Evolutionary conservation across 805 yeast genomes (phyloP), one percentile per base, ranked within the genome.

Genomic region (Yueomyces sp.): DNA sequence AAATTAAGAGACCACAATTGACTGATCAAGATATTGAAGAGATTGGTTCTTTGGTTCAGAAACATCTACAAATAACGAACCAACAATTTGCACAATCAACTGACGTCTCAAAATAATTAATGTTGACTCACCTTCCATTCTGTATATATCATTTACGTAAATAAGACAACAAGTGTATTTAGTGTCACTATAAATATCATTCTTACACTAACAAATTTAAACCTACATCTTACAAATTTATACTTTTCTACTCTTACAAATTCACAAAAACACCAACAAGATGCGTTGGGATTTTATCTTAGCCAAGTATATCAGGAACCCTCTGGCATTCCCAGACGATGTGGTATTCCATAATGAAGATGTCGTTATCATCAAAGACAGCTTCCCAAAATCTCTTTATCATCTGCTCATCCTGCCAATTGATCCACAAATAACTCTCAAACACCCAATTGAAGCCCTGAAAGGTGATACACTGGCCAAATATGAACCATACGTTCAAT

Each of bases 331-430:
- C 42, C 42, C 61, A 3, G 48, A 55, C 1, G 65, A 60, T 2
- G 73, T 79, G 1, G 42, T 78, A 1, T 73, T 57, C 47, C 56
- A 61, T 43, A 82, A 82, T 46, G 71, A 69, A 0, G 60, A 72
- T 36, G 78, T 69, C 11, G 71, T 76, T 2, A 73, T 83, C 3
- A 65, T 84, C 9, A 59, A 61, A 37, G 94, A 84, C 55, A 56
- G 54, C 31, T 84, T 65, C 53, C 85, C 88, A 4, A 84, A 84
- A 56, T 64, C 87, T 0, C 46, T 62, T 3, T 62, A 73, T 36
- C 94, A 84, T 58, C 70, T 68, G 45, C 63, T 84, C 40, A 62
- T 85, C 1, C 57, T 84, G 33, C 87, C 92, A 1, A 63, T 77
- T 49, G 62, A 65, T 42, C 47, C 47, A 0, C 38, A 50, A 9